phyloP scores from a whole-genome alignment of 257 asterid species.

The Sherardia arvensis region DNA sequence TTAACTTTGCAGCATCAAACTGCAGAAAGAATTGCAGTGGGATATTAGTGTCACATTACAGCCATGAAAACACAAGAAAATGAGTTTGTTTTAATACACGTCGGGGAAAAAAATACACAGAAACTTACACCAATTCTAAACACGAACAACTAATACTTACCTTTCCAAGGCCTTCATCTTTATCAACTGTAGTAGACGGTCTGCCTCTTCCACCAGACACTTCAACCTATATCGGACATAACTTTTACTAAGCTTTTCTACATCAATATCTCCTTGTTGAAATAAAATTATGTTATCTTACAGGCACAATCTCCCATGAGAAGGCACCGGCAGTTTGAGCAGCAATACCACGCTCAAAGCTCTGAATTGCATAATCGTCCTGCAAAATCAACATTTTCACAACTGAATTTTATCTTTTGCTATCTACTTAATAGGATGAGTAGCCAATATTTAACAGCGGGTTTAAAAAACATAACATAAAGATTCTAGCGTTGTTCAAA shows the following conservation, averaged over 20 bases:
- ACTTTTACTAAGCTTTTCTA: slow-evolving; percentile 12
- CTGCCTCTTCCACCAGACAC: slow-evolving; percentile 97
- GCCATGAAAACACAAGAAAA: not conserved
- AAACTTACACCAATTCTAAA: not conserved
- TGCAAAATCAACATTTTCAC: slow-evolving; percentile 9
- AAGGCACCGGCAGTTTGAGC: slow-evolving; percentile 81
- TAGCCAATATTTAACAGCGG: not conserved
- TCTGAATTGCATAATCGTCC: slow-evolving; percentile 86
- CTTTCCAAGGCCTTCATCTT: slow-evolving; percentile 98
- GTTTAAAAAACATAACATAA: not conserved
- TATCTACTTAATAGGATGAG: not conserved
- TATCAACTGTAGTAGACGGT: slow-evolving; percentile 80
- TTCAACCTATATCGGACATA: slow-evolving; percentile 61
- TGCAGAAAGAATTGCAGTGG: slow-evolving; percentile 19
- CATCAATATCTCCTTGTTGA: slow-evolving; percentile 8
- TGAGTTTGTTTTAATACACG: not conserved
- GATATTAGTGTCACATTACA: not conserved
- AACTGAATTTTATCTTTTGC: not conserved
- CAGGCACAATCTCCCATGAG: slow-evolving; percentile 92
- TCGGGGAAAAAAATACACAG: not conserved
- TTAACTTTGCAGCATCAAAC: slow-evolving; percentile 94
- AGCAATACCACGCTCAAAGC: slow-evolving; percentile 97
- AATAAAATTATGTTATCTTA: slow-evolving; percentile 26
- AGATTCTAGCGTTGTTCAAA: too few relatives aligned
- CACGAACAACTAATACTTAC: slow-evolving; percentile 23